Percentiles rank a stretch among this genome's conserved stretches.
Evolutionary conservation across 768 basidiomycete genomes (phyloP).

Genomic region (Lyophyllum atratum): DNA sequence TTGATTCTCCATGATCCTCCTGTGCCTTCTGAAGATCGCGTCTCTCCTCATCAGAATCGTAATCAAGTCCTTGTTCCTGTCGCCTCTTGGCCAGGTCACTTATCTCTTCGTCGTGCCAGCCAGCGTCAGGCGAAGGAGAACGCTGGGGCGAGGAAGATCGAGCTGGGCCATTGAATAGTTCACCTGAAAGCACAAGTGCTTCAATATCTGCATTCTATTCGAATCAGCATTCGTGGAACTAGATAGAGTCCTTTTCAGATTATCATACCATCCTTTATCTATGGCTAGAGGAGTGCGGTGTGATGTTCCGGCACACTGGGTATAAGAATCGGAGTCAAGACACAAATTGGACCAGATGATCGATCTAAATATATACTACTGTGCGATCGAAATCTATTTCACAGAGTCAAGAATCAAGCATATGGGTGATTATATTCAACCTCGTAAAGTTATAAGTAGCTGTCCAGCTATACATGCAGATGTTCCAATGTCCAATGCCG

Average conservation of each 20-base stretch:
- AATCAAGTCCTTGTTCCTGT: constrained; percentile 41
- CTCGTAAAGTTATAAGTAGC: not conserved
- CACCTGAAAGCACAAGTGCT: constrained; percentile 53
- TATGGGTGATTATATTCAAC: not conserved
- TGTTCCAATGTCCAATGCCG: not conserved
- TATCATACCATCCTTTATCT: constrained; percentile 8
- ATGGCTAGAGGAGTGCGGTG: not conserved
- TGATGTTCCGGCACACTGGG: too few relatives aligned
- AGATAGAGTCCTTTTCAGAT: not conserved
- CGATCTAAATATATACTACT: constrained; percentile 11
- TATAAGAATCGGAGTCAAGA: too few relatives aligned
- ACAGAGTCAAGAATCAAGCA: too few relatives aligned
- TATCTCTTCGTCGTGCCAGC: constrained; percentile 56
- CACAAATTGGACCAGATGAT: too few relatives aligned
- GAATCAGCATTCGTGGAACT: constrained; percentile 2
- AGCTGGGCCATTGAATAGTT: constrained; percentile 59
- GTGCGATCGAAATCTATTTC: too few relatives aligned
- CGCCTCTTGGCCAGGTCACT: constrained; percentile 37
- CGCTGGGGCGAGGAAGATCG: constrained; percentile 66
- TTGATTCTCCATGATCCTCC: constrained; percentile 50
- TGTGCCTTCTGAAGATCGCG: constrained; percentile 34
- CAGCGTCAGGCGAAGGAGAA: constrained; percentile 58
- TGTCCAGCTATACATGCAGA: not conserved
- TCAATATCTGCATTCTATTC: constrained; percentile 27
- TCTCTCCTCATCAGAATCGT: constrained; percentile 43